These are phyloP conservation scores for Davidsoniella virescens DNA, from an alignment of 2,329 filamentous ascomycete species.

Conservation along the genomic window DNA sequence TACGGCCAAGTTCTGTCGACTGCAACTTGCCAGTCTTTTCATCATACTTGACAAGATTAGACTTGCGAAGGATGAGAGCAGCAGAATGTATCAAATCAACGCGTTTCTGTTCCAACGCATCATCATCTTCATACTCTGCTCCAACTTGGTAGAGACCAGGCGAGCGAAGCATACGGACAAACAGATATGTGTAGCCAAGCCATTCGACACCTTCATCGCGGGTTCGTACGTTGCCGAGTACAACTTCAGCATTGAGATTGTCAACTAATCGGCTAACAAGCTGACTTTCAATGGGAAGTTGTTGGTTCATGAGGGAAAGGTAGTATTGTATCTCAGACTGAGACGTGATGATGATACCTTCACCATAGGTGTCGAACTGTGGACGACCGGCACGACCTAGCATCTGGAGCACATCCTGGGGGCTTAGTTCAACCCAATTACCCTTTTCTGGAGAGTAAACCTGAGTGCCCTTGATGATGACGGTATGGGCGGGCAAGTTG, in stretches of 20 bases:
- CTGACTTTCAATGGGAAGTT: slow-evolving; percentile 93
- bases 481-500: slow-evolving; percentile 90
- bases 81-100: slow-evolving; percentile 97
- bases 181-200: slow-evolving; percentile 96
- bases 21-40: slow-evolving; percentile 81
- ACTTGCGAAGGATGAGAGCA: slow-evolving; percentile 70
- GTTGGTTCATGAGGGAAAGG: slow-evolving; percentile 87
- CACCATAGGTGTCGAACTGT: slow-evolving; percentile 93
- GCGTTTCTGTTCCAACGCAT: slow-evolving; percentile 81
- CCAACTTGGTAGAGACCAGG: slow-evolving; percentile 92
- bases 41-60: slow-evolving; percentile 85
- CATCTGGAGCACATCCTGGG: slow-evolving; percentile 97
- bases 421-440: slow-evolving; percentile 94
- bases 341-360: slow-evolving; percentile 96
- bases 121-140: slow-evolving; percentile 86
- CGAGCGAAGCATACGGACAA: slow-evolving; percentile 91
- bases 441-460: slow-evolving; percentile 98
- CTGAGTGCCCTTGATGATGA: slow-evolving; percentile 97
- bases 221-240: slow-evolving; percentile 79
- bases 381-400: slow-evolving; percentile 90
- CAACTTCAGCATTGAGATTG: slow-evolving; percentile 91
- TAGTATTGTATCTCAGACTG: slow-evolving; percentile 95
- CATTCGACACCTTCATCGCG: slow-evolving; percentile 97
- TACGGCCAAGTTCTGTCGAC: slow-evolving; percentile 82
- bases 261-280: slow-evolving; percentile 85